Evolutionary conservation across 768 basidiomycete genomes (phyloP).

Genomic region (Phanerochaete carnosa): DNA sequence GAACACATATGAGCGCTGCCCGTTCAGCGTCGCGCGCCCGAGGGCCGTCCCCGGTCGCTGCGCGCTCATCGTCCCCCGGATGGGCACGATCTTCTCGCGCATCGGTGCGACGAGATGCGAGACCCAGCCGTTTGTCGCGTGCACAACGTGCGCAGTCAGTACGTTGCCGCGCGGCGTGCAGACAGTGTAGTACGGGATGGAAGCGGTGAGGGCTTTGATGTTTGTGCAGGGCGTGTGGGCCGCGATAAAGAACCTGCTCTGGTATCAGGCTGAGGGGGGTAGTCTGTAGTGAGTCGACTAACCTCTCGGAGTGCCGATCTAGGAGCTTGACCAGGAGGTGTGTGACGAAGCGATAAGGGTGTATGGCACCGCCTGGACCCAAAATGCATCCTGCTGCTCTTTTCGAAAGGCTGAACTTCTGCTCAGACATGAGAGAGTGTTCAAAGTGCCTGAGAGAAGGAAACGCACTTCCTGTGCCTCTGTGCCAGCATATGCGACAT

Average conservation of each 20-base stretch:
- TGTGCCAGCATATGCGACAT: conserved; percentile 27
- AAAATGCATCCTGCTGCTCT: conserved; percentile 47
- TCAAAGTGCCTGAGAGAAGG: neutral
- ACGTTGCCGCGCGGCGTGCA: conserved; percentile 59
- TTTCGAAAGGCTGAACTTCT: conserved; percentile 51
- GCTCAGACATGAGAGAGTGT: neutral
- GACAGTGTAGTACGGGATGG: conserved; percentile 44
- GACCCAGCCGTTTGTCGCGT: conserved; percentile 83
- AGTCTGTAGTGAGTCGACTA: conserved; percentile 17
- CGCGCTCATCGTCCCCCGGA: conserved; percentile 60
- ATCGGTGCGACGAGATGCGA: conserved; percentile 66
- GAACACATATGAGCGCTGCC: conserved; percentile 58
- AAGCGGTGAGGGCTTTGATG: conserved; percentile 34
- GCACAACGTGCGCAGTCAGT: conserved; percentile 61
- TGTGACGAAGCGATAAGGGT: conserved; percentile 70
- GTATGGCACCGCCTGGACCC: conserved; percentile 57
- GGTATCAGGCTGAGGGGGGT: neutral
- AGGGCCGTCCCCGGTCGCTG: conserved; percentile 49
- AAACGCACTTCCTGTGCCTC: conserved; percentile 34
- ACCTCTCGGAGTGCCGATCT: conserved; percentile 46
- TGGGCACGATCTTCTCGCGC: conserved; percentile 59
- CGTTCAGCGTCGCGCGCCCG: conserved; percentile 25
- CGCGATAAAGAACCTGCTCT: conserved; percentile 53
- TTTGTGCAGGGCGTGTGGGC: conserved; percentile 61
- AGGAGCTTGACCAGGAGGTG: conserved; percentile 53